Conservation (phyloP, 805 yeast genomes). For the Nakazawaea wickerhamii region DNA sequence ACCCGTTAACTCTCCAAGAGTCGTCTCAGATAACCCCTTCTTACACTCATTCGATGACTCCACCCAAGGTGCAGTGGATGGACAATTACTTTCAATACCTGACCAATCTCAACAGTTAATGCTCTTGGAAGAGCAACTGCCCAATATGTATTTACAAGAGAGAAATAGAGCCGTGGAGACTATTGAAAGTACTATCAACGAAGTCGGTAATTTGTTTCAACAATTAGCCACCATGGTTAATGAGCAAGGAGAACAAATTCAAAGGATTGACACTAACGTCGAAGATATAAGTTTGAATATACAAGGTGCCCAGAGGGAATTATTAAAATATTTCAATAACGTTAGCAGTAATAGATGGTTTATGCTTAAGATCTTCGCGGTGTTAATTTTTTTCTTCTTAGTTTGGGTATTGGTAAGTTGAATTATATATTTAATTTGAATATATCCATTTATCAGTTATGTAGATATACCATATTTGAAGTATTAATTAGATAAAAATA, state of each 20-base stretch:
- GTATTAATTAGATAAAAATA: no score
- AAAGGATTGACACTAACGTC: slow-evolving; percentile 90
- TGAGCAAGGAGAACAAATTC: slow-evolving; percentile 95
- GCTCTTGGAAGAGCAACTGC: slow-evolving; percentile 78
- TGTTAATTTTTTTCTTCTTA: slow-evolving; percentile 69
- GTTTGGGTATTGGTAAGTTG: slow-evolving; percentile 75
- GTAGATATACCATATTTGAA: no score
- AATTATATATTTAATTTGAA: no score
- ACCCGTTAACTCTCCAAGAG: slow-evolving; percentile 20
- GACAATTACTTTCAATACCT: slow-evolving; percentile 65
- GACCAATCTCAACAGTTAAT: slow-evolving; percentile 79
- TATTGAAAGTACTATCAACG: slow-evolving; percentile 94
- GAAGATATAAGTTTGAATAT: slow-evolving; percentile 90
- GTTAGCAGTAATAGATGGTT: slow-evolving; percentile 91
- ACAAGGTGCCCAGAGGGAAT: slow-evolving; percentile 89
- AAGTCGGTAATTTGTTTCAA: slow-evolving; percentile 89
- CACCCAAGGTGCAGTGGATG: slow-evolving; percentile 20
- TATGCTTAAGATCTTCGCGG: slow-evolving; percentile 83
- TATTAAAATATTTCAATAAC: slow-evolving; percentile 81
- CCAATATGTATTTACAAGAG: slow-evolving; percentile 65
- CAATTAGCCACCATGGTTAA: slow-evolving; percentile 97
- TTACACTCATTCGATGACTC: slow-evolving; percentile 20
- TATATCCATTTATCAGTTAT: no score
- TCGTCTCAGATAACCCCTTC: slow-evolving; percentile 32
- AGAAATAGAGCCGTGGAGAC: slow-evolving; percentile 91